Base-by-base conservation (phyloP, 108 stramenopile species). In the Pseudonitzschia multistriata region DNA sequence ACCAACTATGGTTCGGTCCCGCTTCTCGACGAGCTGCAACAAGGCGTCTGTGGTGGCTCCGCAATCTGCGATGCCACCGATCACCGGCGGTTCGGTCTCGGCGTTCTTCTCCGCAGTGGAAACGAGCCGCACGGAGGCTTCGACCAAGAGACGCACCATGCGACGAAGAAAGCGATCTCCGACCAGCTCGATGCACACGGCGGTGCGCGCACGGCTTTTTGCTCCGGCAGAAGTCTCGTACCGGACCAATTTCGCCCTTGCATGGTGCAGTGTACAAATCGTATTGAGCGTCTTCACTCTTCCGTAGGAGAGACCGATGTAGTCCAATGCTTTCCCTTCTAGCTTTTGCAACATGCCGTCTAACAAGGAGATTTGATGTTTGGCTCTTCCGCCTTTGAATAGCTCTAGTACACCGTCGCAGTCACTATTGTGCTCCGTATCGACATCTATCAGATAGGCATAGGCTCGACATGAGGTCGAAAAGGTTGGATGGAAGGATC, bases 111-210 rank as follows among this genome's bases (percentile, higher is more conserved):
- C 31, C n/a, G 30, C n/a, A 2, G 36, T 19, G 5, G 30, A 54
- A 27, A 55, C 50, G 19, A 85, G 73, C 35, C 79, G 61, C 28
- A 92, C 11, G 34, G 78, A 79, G 8, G 85, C 85, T 10, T 85
- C 80, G 24, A 87, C 86, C 22, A 92, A 63, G 34, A 89, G 78
- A 27, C 90, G 86, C 5, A 92, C 86, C 88, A 87, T 87, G 3
- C 90, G 78, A 17, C 90, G 84, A 57, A 92, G 81, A 67, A 92
- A 92, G 54, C 90, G 81, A 77, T 89, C 68, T 28, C 86, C 90
- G 19, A 87, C 83, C 31, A 92, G 53, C 55, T 89, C 83, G 53
- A 92, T 83, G 56, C 85, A 88, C 13, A 91, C 39, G 28, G 84
- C 85, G 53, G 53, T 37, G 53, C 42, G 4, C 15, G 29, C 24